These are phyloP conservation scores for Pachysandra terminalis DNA, from an alignment of 164 flowering plant genomes.

Conservation along the genomic window DNA sequence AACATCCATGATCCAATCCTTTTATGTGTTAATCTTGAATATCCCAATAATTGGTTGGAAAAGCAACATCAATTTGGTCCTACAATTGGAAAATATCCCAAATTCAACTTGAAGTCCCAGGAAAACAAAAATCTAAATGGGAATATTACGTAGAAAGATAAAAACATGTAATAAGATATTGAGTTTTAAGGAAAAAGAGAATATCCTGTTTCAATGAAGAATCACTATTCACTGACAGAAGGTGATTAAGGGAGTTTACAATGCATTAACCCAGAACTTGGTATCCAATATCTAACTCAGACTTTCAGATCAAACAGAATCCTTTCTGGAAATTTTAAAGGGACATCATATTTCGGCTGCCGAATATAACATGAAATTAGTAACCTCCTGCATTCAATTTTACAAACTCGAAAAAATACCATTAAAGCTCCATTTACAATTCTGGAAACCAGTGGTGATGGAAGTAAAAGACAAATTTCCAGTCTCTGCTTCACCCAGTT, in stretches of 20 bases:
- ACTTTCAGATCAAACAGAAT: not conserved
- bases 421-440: too few relatives aligned
- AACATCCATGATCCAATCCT: not conserved
- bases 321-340: constrained; percentile 4
- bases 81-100: not conserved
- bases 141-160: not conserved
- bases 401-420: not conserved
- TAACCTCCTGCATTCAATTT: not conserved
- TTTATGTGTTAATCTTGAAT: not conserved
- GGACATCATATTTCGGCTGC: not conserved
- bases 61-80: not conserved
- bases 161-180: not conserved
- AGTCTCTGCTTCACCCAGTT: too few relatives aligned
- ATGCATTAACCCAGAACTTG: too few relatives aligned
- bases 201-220: constrained; percentile 1
- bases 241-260: not conserved
- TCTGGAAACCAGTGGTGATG: not conserved
- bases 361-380: not conserved
- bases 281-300: too few relatives aligned
- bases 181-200: not conserved
- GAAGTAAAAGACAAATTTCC: not conserved
- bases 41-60: not conserved
- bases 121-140: not conserved
- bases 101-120: constrained; percentile 1
- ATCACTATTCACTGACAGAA: not conserved